Evolutionary conservation across 2,329 filamentous ascomycete genomes (phyloP), one percentile per base, ranked within the genome.

Genomic region (Sordariomycetes sp.): DNA sequence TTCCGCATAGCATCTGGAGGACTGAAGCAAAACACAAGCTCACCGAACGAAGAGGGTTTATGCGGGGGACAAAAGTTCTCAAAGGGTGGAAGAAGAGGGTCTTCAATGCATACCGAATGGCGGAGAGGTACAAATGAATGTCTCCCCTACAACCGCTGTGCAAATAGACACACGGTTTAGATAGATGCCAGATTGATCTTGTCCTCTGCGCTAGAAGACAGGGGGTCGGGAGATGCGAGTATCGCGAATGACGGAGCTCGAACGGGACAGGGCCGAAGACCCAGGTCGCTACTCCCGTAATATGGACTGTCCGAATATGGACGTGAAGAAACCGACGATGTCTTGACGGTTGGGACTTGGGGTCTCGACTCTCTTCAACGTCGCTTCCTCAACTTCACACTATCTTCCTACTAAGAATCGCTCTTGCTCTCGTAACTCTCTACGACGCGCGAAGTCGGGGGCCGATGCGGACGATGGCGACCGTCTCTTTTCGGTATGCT

Each of bases 111-210:
- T 85, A 86, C 83, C 81, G 77, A 82, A 72, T 81, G 82, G 75
- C 83, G 88, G 90, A 96, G 91, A 96, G 89, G 79, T 90, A 96
- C 91, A 96, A 96, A 73, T 87, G 75, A 96, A 96, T 96, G 91
- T 91, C 88, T 96, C 91, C 89, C 90, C 90, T 78, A 76, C 74
- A 74, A 70, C 18, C 32, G 55, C 25, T 52, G 55, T 53, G 34
- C 55, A 57, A 53, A 22, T 3, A 48, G 20, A 22, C 20, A 24
- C 20, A 11, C 46, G 5, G 8, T 3, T 50, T 50, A n/a, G 18
- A 22, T 50, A 2, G 18, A n/a, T 50, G 20, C 22, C 22, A 12
- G 22, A 22, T 50, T 20, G 46, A 50, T 22, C 46, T 50, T 20
- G 46, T 24, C 46, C 20, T 50, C 46, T 11, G 11, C 20, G 46